Evolutionary conservation across 192 early-diverging fungal genomes (phyloP).

Genomic region (Diversispora epigaea): DNA sequence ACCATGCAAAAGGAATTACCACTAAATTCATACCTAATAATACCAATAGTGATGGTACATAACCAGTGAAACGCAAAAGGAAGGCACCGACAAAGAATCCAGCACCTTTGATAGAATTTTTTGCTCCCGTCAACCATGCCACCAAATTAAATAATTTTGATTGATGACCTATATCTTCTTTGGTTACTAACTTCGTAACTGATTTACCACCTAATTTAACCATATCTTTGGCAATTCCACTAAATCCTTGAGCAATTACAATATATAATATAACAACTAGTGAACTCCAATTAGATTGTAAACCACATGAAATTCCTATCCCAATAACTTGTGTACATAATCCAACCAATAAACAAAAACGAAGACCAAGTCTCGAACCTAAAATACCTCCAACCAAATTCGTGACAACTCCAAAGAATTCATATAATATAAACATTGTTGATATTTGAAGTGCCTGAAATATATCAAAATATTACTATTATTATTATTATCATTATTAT

Average conservation of each 20-base stretch:
- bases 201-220: slow-evolving; percentile 50
- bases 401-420: slow-evolving; percentile 46
- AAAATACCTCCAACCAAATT: slow-evolving; percentile 48
- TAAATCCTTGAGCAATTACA: slow-evolving; percentile 41
- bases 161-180: slow-evolving; percentile 23
- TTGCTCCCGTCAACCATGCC: slow-evolving; percentile 48
- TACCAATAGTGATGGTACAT: slow-evolving; percentile 40
- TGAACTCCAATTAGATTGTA: slow-evolving; percentile 35
- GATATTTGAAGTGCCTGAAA: slow-evolving; percentile 41
- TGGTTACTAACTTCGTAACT: slow-evolving; percentile 46
- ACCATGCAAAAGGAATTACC: slow-evolving; percentile 15
- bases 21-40: slow-evolving; percentile 36
- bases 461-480: background rate
- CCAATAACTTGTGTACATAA: slow-evolving; percentile 45
- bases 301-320: slow-evolving; percentile 40
- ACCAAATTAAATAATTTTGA: slow-evolving; percentile 44
- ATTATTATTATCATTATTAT: background rate
- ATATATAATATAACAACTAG: slow-evolving; percentile 42
- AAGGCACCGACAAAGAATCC: slow-evolving; percentile 48
- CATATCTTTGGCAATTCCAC: slow-evolving; percentile 50
- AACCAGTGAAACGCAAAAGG: slow-evolving; percentile 35
- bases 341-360: slow-evolving; percentile 39
- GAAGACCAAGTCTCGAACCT: slow-evolving; percentile 42
- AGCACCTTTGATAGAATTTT: slow-evolving; percentile 51
- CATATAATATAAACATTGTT: slow-evolving; percentile 48